Evolutionary conservation across 257 asterid species (phyloP), one percentile per base, ranked within the genome.

Genomic region (Nicotiana attenuata): DNA sequence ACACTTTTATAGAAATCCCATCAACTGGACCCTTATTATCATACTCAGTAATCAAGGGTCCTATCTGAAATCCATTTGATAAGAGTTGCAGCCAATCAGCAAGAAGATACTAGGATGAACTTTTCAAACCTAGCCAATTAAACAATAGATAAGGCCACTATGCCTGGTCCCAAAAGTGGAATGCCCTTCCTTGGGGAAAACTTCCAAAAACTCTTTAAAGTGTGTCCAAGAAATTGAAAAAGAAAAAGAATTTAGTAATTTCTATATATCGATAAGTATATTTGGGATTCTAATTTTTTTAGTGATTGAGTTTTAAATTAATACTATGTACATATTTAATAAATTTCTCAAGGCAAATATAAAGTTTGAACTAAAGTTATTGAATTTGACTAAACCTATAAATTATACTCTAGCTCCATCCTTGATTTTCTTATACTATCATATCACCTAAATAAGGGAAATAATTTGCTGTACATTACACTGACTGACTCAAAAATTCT

Each of bases 41-140:
- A 81, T 83, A 86, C 82, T 38, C 77, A 15, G 59, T 64, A 28
- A 3, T 20, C 5, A 8, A 6, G 82, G 91, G 83, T n/a, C 91
- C 92, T 85, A 83, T 89, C 3, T 64, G 91, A 89, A 94, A 91
- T 91, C 95, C 89, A 47, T 3, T 35, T 86, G 85, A 84, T 56
- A 67, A 77, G 81, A 77, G 13, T 19, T 35, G 78, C 50, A 87
- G 52, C 98, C 97, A 93, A 93, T 94, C 52, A 91, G 20, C 65
- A 66, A 20, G 61, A 82, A 22, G 26, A 15, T 47, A 77, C 57
- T 82, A 28, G 84, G 97, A 93, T 92, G 77, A 84, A 79, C 68
- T 83, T 83, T 83, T 35, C 9, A 5, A 31, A 76, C 11, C 6
- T 80, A 86, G 35, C 98, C 97, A 94, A 93, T 94, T 7, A 33